These are phyloP conservation scores for Aurantiochytrium sp. DNA, from an alignment of 108 stramenopile species.

Conservation along the genomic window DNA sequence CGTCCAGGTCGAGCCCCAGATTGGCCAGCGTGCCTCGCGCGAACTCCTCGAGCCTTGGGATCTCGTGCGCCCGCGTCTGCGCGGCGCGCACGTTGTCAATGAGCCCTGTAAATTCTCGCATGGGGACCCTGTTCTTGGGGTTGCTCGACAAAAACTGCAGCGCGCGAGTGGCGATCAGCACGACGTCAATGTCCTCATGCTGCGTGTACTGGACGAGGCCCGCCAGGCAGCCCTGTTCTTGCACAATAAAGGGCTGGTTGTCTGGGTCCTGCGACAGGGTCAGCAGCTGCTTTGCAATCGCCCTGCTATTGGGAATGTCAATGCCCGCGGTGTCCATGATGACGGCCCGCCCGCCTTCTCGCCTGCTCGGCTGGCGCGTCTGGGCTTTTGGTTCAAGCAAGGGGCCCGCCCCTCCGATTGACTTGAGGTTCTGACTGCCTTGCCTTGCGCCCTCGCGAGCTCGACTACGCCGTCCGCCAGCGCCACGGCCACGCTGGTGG, in stretches of 20 bases:
- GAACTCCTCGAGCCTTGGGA: neutral
- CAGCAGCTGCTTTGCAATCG: slow-evolving; percentile 30
- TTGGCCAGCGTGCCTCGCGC: neutral
- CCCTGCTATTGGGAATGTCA: slow-evolving; percentile 3
- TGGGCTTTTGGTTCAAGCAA: too few relatives aligned
- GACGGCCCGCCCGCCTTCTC: neutral
- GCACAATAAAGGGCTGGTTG: slow-evolving; percentile 27
- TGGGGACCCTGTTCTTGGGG: neutral
- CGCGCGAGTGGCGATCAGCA: neutral
- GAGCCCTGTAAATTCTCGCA: neutral
- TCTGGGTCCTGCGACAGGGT: slow-evolving; percentile 11
- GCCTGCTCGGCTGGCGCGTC: too few relatives aligned
- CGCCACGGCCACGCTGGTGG: too few relatives aligned
- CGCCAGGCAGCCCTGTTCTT: slow-evolving; percentile 2
- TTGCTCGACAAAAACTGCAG: slow-evolving; percentile 16
- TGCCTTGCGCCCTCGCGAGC: too few relatives aligned
- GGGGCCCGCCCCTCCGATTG: too few relatives aligned
- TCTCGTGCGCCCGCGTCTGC: neutral
- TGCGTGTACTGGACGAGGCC: slow-evolving; percentile 12
- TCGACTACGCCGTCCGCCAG: too few relatives aligned
- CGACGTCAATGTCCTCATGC: slow-evolving; percentile 28
- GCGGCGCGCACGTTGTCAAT: neutral
- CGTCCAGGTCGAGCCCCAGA: neutral
- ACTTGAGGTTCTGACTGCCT: too few relatives aligned
- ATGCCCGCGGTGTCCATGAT: slow-evolving; percentile 11